A percentile compares a stretch with the other conserved stretches of the same genome.
These are phyloP conservation scores for Raphidocelis subcapitata DNA, from an alignment of 139 green algal genomes.

Conservation along the genomic window DNA sequence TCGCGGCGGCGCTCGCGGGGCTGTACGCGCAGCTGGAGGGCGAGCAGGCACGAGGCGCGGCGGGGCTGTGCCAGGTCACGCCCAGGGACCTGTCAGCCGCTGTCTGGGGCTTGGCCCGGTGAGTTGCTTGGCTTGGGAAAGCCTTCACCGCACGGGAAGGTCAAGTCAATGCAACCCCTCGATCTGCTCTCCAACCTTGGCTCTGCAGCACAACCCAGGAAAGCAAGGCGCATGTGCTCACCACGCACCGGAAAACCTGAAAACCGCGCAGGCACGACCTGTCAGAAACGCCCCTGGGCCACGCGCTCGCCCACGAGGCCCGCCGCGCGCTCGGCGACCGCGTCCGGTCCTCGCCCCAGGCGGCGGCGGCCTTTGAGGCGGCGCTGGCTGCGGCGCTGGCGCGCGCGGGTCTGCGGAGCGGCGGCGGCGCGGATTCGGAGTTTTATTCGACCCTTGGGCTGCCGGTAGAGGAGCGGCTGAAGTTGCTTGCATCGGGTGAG, in stretches of 20 bases:
- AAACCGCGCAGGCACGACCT: constrained; percentile 32
- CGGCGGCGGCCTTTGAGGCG: constrained; percentile 35
- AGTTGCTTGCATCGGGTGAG: too few species aligned
- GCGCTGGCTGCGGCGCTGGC: constrained; percentile 2
- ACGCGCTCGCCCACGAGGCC: constrained; percentile 60
- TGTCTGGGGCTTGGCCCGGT: constrained; percentile 41
- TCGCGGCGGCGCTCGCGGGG: constrained; percentile 59
- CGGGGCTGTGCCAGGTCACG: constrained; percentile 71
- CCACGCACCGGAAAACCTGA: too few species aligned
- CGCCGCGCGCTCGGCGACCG: constrained; percentile 61
- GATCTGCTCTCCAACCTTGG: too few species aligned
- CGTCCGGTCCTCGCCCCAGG: constrained; percentile 37
- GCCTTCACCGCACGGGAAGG: too few species aligned
- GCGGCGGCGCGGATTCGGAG: background rate
- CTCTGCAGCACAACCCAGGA: too few species aligned
- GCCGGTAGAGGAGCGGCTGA: background rate
- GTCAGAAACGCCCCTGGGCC: constrained; percentile 3
- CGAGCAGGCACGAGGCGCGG: constrained; percentile 26
- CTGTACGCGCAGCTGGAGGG: constrained; percentile 48
- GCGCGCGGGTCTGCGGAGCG: too few species aligned
- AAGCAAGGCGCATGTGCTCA: too few species aligned
- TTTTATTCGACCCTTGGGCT: background rate
- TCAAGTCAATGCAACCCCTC: too few species aligned
- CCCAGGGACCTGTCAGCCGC: constrained; percentile 63
- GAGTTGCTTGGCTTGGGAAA: too few species aligned